phyloP scores from a whole-genome alignment of 2,329 filamentous ascomycete genomes.

The Monilinia polystroma region DNA sequence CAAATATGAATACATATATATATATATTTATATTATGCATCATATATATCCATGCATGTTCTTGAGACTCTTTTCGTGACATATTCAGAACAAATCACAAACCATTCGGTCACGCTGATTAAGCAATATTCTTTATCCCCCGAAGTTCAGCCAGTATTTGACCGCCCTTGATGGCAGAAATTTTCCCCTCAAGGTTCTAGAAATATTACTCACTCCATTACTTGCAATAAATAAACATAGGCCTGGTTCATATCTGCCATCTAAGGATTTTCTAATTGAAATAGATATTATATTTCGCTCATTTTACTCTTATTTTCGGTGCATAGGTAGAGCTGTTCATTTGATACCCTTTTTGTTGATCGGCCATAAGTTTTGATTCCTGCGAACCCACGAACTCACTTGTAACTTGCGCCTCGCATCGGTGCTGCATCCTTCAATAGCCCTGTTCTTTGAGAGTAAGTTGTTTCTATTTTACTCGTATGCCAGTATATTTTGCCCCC shows the following conservation, averaged over 20 bases:
- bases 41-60: too few relatives aligned
- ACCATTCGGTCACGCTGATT: background rate
- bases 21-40: too few relatives aligned
- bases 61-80: too few relatives aligned
- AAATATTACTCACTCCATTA: background rate
- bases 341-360: background rate
- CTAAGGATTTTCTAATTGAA: background rate
- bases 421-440: background rate
- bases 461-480: background rate
- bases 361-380: conserved; percentile 1
- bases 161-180: conserved; percentile 12
- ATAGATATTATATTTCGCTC: background rate
- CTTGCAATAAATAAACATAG: background rate
- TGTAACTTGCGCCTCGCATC: conserved; percentile 6
- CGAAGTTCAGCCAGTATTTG: background rate
- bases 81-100: too few relatives aligned
- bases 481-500: too few relatives aligned
- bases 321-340: background rate
- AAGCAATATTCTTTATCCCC: background rate
- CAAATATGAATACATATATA: too few relatives aligned
- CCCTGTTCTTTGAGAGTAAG: conserved; percentile 1
- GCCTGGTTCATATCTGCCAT: background rate
- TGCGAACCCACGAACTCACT: background rate
- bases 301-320: background rate
- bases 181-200: conserved; percentile 1